Conservation (phyloP, 306 rosid species). For the Lathyrus oleraceus region DNA sequence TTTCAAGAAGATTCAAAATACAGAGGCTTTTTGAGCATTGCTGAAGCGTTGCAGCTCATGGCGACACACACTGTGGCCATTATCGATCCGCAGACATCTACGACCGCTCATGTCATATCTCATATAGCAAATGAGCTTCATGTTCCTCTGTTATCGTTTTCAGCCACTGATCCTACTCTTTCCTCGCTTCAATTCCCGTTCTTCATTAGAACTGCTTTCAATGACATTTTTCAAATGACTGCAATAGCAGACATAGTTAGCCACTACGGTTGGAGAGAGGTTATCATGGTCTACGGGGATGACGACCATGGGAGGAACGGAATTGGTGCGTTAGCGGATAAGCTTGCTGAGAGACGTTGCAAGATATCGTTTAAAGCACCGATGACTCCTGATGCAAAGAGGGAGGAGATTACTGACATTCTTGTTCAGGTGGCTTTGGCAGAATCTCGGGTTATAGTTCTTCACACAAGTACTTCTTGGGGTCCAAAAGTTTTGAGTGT, state of each 20-base stretch:
- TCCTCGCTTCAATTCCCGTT: constrained; percentile 91
- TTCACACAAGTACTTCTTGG: no score
- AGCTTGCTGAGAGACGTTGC: no score
- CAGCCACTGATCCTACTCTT: constrained; percentile 88
- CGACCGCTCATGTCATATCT: constrained; percentile 83
- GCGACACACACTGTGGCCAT: no score
- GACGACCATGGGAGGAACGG: constrained; percentile 95
- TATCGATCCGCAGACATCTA: constrained; percentile 89
- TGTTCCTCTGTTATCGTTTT: constrained; percentile 74
- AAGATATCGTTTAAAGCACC: no score
- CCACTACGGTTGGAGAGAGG: constrained; percentile 78
- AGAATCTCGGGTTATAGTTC: no score
- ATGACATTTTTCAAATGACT: constrained; percentile 77
- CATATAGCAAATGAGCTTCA: constrained; percentile 90
- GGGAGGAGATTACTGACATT: no score
- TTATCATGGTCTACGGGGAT: constrained; percentile 79
- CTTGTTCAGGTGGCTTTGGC: no score
- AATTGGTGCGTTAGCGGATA: constrained; percentile 68
- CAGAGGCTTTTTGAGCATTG: no score
- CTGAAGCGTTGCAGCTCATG: no score
- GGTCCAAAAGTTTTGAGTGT: no score
- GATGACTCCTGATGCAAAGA: no score
- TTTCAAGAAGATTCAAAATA: no score
- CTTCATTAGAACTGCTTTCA: constrained; percentile 73
- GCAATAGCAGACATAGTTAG: constrained; percentile 80